These are phyloP conservation scores for Phytophthora foliorum DNA, from an alignment of 352 stramenopile genomes.

Conservation along the genomic window DNA sequence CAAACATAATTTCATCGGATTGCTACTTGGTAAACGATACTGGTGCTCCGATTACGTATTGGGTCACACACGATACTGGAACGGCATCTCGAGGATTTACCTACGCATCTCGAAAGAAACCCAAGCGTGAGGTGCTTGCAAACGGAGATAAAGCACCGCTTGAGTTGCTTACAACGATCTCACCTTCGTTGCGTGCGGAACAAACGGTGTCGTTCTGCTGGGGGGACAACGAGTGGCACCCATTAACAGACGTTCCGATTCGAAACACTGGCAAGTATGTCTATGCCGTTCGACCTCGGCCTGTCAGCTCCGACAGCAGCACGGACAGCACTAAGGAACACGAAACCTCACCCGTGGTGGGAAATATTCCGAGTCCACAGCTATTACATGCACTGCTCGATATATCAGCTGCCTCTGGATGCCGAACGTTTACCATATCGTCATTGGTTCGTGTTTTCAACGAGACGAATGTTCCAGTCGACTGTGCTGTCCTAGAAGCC, in stretches of 20 bases:
- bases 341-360: not conserved
- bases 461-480: conserved; percentile 63
- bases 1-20: conserved; percentile 81
- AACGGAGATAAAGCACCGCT: conserved; percentile 71
- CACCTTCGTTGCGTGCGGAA: conserved; percentile 72
- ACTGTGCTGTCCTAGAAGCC: conserved; percentile 65
- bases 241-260: conserved; percentile 81
- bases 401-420: conserved; percentile 73
- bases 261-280: conserved; percentile 83
- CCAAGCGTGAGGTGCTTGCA: conserved; percentile 52
- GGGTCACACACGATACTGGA: conserved; percentile 62
- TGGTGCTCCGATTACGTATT: conserved; percentile 68
- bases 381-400: conserved; percentile 78
- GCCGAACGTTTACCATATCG: conserved; percentile 83
- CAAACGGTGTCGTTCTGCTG: conserved; percentile 84
- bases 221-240: conserved; percentile 76
- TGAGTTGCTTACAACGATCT: conserved; percentile 76
- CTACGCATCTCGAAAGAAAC: conserved; percentile 59
- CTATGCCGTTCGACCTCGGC: conserved; percentile 65
- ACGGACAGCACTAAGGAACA: conserved; percentile 15
- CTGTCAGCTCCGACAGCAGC: not conserved
- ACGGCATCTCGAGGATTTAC: conserved; percentile 62
- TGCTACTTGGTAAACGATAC: conserved; percentile 86
- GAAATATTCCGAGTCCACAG: conserved; percentile 16
- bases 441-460: conserved; percentile 86